These are phyloP conservation scores for Yamadazyma blattariae DNA, from an alignment of 1,139 yeast genomes.

Conservation along the genomic window DNA sequence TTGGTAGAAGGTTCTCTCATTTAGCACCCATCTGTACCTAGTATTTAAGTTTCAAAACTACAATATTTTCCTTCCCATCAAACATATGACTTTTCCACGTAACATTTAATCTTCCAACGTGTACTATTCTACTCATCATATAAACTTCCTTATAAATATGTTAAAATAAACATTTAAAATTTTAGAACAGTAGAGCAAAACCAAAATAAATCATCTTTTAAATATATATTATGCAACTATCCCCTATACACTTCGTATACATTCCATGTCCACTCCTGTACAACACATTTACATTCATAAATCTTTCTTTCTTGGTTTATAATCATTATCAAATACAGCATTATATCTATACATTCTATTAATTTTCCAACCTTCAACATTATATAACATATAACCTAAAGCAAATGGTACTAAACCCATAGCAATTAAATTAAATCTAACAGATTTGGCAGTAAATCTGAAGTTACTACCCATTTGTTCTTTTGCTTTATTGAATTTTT, in stretches of 20 bases:
- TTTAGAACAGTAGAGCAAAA: too few species aligned
- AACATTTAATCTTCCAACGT: too few species aligned
- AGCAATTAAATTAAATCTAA: constrained; percentile 30
- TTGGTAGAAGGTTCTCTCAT: too few species aligned
- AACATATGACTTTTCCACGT: too few species aligned
- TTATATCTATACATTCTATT: constrained; percentile 36
- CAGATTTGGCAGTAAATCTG: constrained; percentile 43
- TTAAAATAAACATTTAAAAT: too few species aligned
- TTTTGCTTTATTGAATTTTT: constrained; percentile 42
- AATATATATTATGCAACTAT: constrained; percentile 5
- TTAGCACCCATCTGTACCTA: too few species aligned
- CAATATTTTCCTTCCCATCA: too few species aligned
- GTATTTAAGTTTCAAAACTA: too few species aligned
- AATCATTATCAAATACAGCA: constrained; percentile 33
- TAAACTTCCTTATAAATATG: too few species aligned
- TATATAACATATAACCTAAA: constrained; percentile 35
- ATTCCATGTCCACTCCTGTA: too few species aligned
- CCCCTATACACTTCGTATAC: not conserved
- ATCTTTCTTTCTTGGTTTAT: constrained; percentile 46
- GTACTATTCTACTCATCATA: too few species aligned
- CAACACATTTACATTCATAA: constrained; percentile 25
- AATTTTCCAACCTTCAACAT: constrained; percentile 33
- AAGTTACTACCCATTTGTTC: constrained; percentile 43
- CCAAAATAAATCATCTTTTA: not conserved
- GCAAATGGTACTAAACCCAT: constrained; percentile 43